A percentile compares a stretch with the other conserved stretches of the same genome.
Conservation (phyloP, 2,329 filamentous ascomycete genomes). For the Aspergillus sp. region DNA sequence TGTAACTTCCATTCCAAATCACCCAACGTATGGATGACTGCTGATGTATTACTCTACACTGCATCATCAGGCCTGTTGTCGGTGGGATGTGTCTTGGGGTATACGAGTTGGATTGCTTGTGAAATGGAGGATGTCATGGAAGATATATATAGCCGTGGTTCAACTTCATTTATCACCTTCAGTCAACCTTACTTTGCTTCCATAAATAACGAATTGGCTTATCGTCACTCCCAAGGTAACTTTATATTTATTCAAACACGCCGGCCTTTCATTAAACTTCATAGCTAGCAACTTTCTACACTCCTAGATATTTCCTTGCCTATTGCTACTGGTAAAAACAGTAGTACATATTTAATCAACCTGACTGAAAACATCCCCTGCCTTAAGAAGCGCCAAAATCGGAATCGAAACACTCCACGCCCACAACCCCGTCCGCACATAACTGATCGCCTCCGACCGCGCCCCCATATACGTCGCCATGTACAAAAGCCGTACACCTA, state of each 20-base stretch:
- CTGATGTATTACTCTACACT: not conserved
- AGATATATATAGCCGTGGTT: no score
- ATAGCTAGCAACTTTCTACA: no score
- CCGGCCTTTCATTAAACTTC: no score
- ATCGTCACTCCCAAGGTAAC: no score
- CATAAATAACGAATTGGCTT: no score
- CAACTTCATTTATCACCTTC: no score
- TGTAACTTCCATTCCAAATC: not conserved
- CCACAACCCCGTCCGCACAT: conserved; percentile 33
- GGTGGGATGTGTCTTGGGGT: not conserved
- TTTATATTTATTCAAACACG: no score
- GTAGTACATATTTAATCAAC: no score
- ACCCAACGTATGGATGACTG: not conserved
- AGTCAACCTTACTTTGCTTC: no score
- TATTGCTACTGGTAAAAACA: no score
- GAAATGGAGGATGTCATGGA: not conserved
- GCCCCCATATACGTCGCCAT: conserved; percentile 35
- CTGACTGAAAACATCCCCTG: no score
- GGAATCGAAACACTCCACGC: conserved; percentile 35
- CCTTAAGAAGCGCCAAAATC: conserved; percentile 31
- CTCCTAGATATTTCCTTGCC: no score
- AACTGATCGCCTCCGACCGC: conserved; percentile 31
- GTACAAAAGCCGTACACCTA: conserved; percentile 32
- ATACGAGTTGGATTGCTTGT: conserved; percentile 7
- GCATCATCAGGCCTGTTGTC: not conserved